A percentile compares a stretch with the other conserved stretches of the same genome.
These are phyloP conservation scores for Penicillium sp. DNA, from an alignment of 2,329 filamentous ascomycete genomes.

Conservation along the genomic window DNA sequence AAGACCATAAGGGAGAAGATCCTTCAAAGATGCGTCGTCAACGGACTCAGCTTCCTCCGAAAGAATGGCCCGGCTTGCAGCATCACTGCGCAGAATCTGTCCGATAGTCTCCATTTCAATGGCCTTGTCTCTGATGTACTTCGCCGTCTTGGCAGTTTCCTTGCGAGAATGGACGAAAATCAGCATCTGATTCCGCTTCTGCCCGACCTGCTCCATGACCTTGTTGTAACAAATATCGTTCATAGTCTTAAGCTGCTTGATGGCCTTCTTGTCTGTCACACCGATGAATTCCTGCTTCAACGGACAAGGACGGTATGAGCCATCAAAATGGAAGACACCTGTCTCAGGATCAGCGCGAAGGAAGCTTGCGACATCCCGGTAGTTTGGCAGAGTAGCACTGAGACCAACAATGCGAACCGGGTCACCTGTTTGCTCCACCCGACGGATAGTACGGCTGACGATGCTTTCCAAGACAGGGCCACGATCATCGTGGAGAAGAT, in stretches of 20 bases:
- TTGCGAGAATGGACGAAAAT: constrained; percentile 98
- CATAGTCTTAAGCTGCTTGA: constrained; percentile 98
- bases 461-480: constrained; percentile 96
- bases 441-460: constrained; percentile 86
- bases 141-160: constrained; percentile 95
- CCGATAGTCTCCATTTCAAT: constrained; percentile 96
- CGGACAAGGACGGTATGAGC: constrained; percentile 86
- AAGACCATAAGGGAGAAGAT: constrained; percentile 90
- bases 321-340: constrained; percentile 93
- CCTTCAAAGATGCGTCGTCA: constrained; percentile 82
- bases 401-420: constrained; percentile 86
- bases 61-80: constrained; percentile 81
- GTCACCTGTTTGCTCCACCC: constrained; percentile 88
- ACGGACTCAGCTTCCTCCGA: constrained; percentile 77
- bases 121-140: constrained; percentile 92
- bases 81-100: constrained; percentile 88
- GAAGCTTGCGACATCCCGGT: constrained; percentile 92
- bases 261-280: constrained; percentile 94
- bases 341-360: constrained; percentile 79
- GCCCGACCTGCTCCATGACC: constrained; percentile 90
- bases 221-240: constrained; percentile 98
- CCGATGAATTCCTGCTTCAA: constrained; percentile 96
- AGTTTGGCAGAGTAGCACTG: constrained; percentile 93
- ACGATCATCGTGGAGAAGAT: constrained; percentile 93
- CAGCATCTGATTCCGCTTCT: constrained; percentile 92